Base-by-base conservation (phyloP, 2,329 filamentous ascomycete species). In the Sporothrix globosa region DNA sequence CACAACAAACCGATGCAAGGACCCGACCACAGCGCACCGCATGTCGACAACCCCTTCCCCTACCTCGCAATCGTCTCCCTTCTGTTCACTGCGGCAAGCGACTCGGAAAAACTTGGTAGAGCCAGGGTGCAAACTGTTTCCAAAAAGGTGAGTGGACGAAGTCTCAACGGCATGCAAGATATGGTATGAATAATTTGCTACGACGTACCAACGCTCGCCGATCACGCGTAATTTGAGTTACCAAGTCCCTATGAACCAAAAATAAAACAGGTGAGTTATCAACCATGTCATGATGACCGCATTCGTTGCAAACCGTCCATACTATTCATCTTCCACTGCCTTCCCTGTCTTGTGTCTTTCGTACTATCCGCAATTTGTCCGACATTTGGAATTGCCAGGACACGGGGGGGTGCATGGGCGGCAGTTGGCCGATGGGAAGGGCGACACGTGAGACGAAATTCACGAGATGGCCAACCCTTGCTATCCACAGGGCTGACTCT, bases 1-100 rank as follows among this genome's bases (percentile, higher is more conserved):
- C 70, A 71, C 70, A 53, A 69, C 53, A 39, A 41, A 30, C 50
- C 30, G 48, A 54, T 67, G 30, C 50, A 67, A 67, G 61, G 61
- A 50, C 41, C 41, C 11, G 4, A 44, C 41, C 10, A 44, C 41
- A 50, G 44, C 46, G n/a, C 60, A 65, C 21, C 19, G 19, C 39
- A 46, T 41, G 21, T 53, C 52, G 34, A 41, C 19, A 11, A 27
- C 61, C 61, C 61, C 14, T 34, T 14, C 41, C 41, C 41, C 41
- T 44, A 11, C 41, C 41, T 14, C 41, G 2, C 13, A 44, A 10
- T 44, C 60, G 10, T 30, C 21, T 13, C 24, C 44, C 61, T 50
- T 17, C 61, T 65, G 19, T 41, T 13, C 41, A 2, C 11, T 9
- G 39, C 27, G 39, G 41, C 56, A 34, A 44, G 56, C 34, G 39